These are phyloP conservation scores for Stachybotrys echinatus DNA, from an alignment of 2,329 filamentous ascomycete genomes.

Conservation along the genomic window DNA sequence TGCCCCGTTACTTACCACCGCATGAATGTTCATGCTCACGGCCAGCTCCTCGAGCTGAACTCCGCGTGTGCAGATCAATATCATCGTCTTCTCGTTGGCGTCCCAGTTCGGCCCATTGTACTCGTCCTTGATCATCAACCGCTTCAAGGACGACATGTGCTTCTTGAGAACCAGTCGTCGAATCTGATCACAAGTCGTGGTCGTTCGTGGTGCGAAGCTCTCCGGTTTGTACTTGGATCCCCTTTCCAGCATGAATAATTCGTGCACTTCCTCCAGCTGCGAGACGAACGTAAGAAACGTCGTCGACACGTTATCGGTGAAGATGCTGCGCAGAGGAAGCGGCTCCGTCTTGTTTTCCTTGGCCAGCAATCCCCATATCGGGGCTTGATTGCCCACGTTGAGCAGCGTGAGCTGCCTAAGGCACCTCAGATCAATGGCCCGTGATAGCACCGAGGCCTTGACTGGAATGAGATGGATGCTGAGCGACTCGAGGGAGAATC, in stretches of 20 bases:
- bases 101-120: slow-evolving; percentile 47
- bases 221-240: slow-evolving; percentile 45
- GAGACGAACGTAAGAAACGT: slow-evolving; percentile 49
- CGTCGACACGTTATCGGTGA: slow-evolving; percentile 57
- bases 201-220: slow-evolving; percentile 45
- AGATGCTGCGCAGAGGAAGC: slow-evolving; percentile 51
- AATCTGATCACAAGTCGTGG: slow-evolving; percentile 52
- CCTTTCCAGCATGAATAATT: slow-evolving; percentile 56
- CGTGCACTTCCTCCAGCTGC: slow-evolving; percentile 47
- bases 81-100: slow-evolving; percentile 46
- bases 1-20: slow-evolving; percentile 40
- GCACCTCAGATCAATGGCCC: slow-evolving; percentile 50
- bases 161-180: slow-evolving; percentile 50
- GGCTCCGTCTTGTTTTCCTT: slow-evolving; percentile 47
- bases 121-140: slow-evolving; percentile 57
- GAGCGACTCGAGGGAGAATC: slow-evolving; percentile 49
- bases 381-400: slow-evolving; percentile 56
- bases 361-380: slow-evolving; percentile 53
- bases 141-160: slow-evolving; percentile 48
- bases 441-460: slow-evolving; percentile 50
- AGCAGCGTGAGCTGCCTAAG: slow-evolving; percentile 56
- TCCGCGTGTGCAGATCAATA: slow-evolving; percentile 47
- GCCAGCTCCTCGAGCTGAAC: slow-evolving; percentile 49
- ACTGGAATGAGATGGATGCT: slow-evolving; percentile 55
- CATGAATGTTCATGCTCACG: slow-evolving; percentile 46